These are phyloP conservation scores for Hagleromyces aurorensis DNA, from an alignment of 805 yeast species.

Conservation along the genomic window DNA sequence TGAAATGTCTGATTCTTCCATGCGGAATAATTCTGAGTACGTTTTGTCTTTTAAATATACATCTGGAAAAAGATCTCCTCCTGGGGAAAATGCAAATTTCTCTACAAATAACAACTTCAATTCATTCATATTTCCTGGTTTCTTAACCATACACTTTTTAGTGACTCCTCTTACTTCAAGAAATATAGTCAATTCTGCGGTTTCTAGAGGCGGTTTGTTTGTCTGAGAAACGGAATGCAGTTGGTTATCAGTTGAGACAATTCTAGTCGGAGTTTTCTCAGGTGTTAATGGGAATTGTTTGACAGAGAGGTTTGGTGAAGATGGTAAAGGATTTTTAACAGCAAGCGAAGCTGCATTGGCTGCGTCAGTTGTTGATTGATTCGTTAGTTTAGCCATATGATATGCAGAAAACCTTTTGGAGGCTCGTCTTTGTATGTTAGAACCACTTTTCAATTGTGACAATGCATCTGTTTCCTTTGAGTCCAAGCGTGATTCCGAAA, in stretches of 20 bases:
- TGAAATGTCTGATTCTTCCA: constrained; percentile 58
- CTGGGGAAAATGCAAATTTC: constrained; percentile 78
- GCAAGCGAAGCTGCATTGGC: constrained; percentile 18
- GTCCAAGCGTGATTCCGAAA: too few species aligned
- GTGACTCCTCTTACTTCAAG: constrained; percentile 45
- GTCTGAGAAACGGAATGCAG: too few species aligned
- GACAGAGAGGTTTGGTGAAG: constrained; percentile 2
- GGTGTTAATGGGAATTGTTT: constrained; percentile 1
- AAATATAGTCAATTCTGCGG: constrained; percentile 30
- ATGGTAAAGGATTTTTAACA: constrained; percentile 7
- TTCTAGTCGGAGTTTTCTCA: constrained; percentile 1
- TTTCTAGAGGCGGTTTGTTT: neutral
- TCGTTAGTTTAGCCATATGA: constrained; percentile 72
- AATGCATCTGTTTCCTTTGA: constrained; percentile 49
- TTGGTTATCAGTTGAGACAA: constrained; percentile 1
- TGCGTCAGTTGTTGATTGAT: constrained; percentile 31
- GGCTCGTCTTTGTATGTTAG: constrained; percentile 82
- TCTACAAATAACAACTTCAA: constrained; percentile 73
- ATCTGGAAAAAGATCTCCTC: constrained; percentile 63
- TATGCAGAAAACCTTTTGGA: constrained; percentile 91
- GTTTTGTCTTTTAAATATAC: constrained; percentile 60
- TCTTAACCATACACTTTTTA: constrained; percentile 38
- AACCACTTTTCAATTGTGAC: constrained; percentile 70
- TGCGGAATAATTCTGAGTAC: constrained; percentile 61
- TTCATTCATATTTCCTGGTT: constrained; percentile 34